Conservation (phyloP, 2,329 filamentous ascomycete species). For the Chaetomiaceae sp. region DNA sequence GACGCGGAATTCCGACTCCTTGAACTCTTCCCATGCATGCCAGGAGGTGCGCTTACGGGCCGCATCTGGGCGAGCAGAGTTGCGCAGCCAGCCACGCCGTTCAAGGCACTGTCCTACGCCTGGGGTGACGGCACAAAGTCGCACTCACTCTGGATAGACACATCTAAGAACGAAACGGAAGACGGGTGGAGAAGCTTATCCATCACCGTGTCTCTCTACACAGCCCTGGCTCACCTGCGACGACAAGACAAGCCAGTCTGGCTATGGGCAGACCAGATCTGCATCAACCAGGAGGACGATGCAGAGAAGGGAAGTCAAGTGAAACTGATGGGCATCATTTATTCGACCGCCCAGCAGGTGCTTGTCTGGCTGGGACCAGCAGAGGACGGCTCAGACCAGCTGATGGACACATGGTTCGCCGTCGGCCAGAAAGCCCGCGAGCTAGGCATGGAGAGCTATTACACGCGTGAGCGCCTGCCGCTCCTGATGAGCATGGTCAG, state of each 20-base stretch:
- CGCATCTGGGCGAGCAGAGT: background rate
- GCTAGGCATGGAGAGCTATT: conserved; percentile 9
- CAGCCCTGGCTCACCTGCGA: conserved; percentile 8
- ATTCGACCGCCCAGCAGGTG: conserved; percentile 4
- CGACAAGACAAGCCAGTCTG: too few relatives aligned
- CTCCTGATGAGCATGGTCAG: background rate
- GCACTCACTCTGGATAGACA: background rate
- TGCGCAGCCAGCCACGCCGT: background rate
- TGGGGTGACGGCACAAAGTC: background rate
- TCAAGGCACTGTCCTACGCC: background rate
- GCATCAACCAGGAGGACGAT: conserved; percentile 10
- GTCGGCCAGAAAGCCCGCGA: conserved; percentile 6
- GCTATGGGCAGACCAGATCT: conserved; percentile 15
- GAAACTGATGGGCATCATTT: conserved; percentile 9
- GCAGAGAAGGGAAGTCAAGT: conserved; percentile 9
- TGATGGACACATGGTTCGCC: conserved; percentile 10
- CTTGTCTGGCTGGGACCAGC: conserved; percentile 12
- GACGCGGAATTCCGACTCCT: background rate
- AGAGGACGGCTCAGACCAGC: conserved; percentile 4
- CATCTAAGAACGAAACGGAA: background rate
- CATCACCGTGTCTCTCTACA: conserved; percentile 9
- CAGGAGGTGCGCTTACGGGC: background rate
- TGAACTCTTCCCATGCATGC: background rate
- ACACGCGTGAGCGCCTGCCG: background rate
- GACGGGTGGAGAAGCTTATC: background rate